Evolutionary conservation across 345 rosid species (phyloP), one percentile per base, ranked within the genome.

Genomic region (Pistacia atlantica): DNA sequence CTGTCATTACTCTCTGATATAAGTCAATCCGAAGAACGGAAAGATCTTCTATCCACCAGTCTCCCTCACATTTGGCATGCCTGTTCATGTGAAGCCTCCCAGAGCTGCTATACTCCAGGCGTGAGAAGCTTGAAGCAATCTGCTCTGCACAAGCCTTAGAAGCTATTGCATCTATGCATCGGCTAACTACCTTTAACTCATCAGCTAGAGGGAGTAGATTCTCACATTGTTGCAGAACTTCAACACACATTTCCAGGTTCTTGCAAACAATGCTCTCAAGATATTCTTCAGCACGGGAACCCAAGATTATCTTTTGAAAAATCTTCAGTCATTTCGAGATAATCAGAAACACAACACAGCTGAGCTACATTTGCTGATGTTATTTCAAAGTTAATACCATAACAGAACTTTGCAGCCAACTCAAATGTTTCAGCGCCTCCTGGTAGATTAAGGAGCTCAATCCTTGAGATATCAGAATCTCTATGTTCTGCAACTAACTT

Each of bases 31-130:
- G 78, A 46, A 95, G 91, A 80, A 89, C 91, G 2, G 98, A 92
- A 69, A 95, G 90, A 78, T 95, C 99, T 67, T 95, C 92, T 22
- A 92, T 90, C 99, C 99, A 95, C 99, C 99, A 95, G 76, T 90
- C 98, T 51, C 93, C 90, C 59, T 90, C 97, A 49, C 90, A 80
- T 73, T 92, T 93, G n/a, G 87, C 85, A 60, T 89, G 94, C 85
- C 68, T 93, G 84, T 88, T 93, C 97, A 92, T 95, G 80, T 93
- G 98, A 69, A 95, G 97, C 81, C 99, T 87, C 70, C 99, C 99
- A 2, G 99, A 95, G 88, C 97, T 95, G 83, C 98, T 95, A 69
- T 95, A 95, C 90, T 93, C 98, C 59, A 95, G 85, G 22, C 99
- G 85, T 0, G 99, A 95, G 82, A 95, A 95, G 82, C 99, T 95